Base-by-base conservation (phyloP, 2,329 filamentous ascomycete species). In the Colletotrichum sp. region DNA sequence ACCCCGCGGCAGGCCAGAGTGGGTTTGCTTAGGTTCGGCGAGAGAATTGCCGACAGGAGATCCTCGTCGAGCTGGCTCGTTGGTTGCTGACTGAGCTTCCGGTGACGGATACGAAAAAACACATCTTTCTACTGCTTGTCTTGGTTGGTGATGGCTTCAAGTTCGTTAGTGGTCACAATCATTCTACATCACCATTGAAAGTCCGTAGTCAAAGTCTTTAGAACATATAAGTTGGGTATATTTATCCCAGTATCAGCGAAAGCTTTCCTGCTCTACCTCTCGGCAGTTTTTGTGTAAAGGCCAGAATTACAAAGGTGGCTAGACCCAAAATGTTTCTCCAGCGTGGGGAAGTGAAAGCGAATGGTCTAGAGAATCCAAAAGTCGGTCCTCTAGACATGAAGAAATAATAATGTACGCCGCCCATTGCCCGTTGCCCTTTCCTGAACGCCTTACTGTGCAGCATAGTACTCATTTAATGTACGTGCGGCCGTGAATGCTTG, bases 361-460 rank as follows among this genome's bases (percentile, higher is more conserved):
- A 39, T 28, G 30, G n/a, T 34, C 70, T 12, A 7, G n/a, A 10
- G 70, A 60, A 12, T 49, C 26, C n/a, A 55, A 36, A 39, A 5
- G 21, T 26, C 32, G 44, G 30, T 13, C 12, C 44, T 28, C 16
- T 7, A 49, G 64, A 26, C 44, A 36, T 55, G 21, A 68, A 68
- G 65, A 39, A 76, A 26, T 5, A 36, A 72, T 30, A 24, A 55
- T 49, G 3, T 64, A 68, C 70, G 73, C 73, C 73, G 70, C 73
- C 64, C 70, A 52, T 69, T 69, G 28, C 39, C 73, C 59, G 15
- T 64, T 62, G 52, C 39, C 73, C 57, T 30, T 63, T 65, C 73
- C 70, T 44, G 28, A 76, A 76, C 73, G 73, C 73, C 73, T 30
- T 69, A 73, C 64, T 65, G 57, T 73, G 73, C 63, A 69, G 73